phyloP scores from a whole-genome alignment of 345 rosid genomes.

The Eucalyptus tenuipes region DNA sequence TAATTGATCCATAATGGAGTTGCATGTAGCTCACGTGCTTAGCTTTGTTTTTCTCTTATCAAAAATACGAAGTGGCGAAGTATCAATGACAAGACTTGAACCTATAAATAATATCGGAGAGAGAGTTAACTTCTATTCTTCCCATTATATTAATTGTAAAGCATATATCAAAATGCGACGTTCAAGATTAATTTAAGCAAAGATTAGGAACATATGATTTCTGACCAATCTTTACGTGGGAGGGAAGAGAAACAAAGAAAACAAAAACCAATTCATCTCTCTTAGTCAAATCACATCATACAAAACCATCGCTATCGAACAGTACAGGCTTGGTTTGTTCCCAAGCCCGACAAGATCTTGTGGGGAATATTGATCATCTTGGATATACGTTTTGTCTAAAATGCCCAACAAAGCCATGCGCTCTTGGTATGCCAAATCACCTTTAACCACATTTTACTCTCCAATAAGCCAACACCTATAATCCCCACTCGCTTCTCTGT shows the following conservation, averaged over 20 bases:
- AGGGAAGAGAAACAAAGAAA: neutral
- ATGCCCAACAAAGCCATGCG: neutral
- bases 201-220: neutral
- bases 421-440: neutral
- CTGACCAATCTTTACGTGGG: neutral
- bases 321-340: neutral
- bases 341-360: constrained; percentile 9
- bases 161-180: neutral
- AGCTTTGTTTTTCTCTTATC: neutral
- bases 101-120: neutral
- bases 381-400: neutral
- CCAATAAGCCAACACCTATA: neutral
- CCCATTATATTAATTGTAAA: neutral
- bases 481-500: neutral
- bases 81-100: neutral
- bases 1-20: neutral
- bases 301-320: neutral
- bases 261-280: neutral
- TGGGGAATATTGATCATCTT: constrained; percentile 3
- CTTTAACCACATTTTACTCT: neutral
- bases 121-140: neutral
- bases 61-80: neutral
- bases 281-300: neutral
- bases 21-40: neutral
- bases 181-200: neutral